Conservation (phyloP, 306 rosid genomes). For the Hippophae rhamnoides region DNA sequence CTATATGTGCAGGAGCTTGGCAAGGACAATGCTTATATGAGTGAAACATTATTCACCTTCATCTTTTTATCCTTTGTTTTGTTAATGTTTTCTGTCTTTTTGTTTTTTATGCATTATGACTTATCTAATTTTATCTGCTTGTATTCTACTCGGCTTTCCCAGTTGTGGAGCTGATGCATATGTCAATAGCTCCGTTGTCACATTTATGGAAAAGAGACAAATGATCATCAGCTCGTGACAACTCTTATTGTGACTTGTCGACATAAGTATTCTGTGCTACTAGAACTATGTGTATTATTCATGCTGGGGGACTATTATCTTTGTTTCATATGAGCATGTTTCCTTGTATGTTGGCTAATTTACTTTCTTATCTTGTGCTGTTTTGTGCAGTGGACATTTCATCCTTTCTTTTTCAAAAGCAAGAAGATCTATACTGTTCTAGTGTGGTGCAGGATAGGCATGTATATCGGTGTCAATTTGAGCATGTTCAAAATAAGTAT, state of each 20-base stretch:
- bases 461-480: no score
- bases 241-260: no score
- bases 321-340: not conserved
- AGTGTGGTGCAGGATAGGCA: constrained; percentile 68
- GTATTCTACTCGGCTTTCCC: constrained; percentile 1
- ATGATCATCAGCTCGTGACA: no score
- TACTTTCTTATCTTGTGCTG: constrained; percentile 10
- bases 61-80: constrained; percentile 71
- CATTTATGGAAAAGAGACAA: no score
- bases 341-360: constrained; percentile 2
- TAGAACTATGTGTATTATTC: not conserved
- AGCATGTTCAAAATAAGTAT: no score
- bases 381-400: constrained; percentile 90
- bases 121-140: not conserved
- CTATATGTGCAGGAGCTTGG: constrained; percentile 68
- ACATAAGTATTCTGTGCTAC: no score
- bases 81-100: constrained; percentile 35
- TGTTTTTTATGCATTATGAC: not conserved
- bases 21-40: constrained; percentile 68
- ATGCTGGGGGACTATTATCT: no score
- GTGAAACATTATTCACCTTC: constrained; percentile 73
- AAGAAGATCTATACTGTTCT: constrained; percentile 89
- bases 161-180: not conserved
- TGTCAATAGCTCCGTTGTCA: no score
- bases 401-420: constrained; percentile 84